Percentiles rank a stretch among this genome's conserved stretches.
phyloP scores from a whole-genome alignment of 1,284 basidiomycete species.

The Clitocybe nebularis region DNA sequence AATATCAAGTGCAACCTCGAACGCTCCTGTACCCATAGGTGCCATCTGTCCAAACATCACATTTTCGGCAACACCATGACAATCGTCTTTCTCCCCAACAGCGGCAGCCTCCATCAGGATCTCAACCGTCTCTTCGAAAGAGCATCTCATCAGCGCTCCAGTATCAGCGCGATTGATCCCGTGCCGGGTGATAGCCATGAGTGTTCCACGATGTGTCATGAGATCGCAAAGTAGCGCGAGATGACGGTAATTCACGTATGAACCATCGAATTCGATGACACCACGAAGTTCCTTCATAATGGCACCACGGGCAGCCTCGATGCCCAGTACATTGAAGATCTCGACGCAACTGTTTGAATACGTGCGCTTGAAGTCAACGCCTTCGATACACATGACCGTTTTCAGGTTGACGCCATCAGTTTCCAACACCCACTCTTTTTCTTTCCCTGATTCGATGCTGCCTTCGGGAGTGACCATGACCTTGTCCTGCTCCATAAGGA shows the following conservation, averaged over 20 bases:
- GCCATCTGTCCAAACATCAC: conserved; percentile 99
- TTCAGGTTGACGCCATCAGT: conserved; percentile 96
- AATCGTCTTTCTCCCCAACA: conserved; percentile 97
- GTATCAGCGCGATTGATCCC: conserved; percentile 99
- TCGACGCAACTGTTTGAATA: conserved; percentile 98
- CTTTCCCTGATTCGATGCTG: conserved; percentile 52
- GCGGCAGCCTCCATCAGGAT: conserved; percentile 99
- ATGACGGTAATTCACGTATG: conserved; percentile 99
- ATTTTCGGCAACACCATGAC: conserved; percentile 97
- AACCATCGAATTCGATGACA: conserved; percentile 99
- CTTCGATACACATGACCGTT: conserved; percentile 91
- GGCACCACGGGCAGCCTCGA: conserved; percentile 93
- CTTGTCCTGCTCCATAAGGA: conserved; percentile 88
- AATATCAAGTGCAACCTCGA: conserved; percentile 94
- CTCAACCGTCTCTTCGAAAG: conserved; percentile 99
- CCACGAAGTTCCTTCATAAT: conserved; percentile 90
- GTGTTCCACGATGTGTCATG: conserved; percentile 94
- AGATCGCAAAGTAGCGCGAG: conserved; percentile 93
- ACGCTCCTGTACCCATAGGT: conserved; percentile 94
- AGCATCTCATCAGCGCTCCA: conserved; percentile 96
- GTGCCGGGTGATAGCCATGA: conserved; percentile 99
- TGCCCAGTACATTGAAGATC: conserved; percentile 94
- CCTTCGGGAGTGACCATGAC: conserved; percentile 66
- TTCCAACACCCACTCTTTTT: conserved; percentile 95
- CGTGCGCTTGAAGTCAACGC: conserved; percentile 89